Evolutionary conservation across 129 eudicot genomes (phyloP).

Genomic region (Helichrysum umbraculigerum): DNA sequence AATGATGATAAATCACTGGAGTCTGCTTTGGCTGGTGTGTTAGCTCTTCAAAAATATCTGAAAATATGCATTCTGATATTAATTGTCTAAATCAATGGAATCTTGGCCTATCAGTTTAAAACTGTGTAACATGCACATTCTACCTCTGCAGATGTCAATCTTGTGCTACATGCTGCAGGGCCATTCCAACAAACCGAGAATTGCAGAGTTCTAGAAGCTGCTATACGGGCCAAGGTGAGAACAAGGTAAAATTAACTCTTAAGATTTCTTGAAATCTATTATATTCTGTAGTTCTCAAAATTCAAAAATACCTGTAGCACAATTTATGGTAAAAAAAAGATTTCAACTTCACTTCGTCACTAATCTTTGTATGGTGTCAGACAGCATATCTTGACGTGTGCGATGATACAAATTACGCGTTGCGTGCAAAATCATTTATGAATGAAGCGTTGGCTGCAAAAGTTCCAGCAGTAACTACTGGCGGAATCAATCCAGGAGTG

Average conservation of each 20-base stretch:
- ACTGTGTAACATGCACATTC: slow-evolving; percentile 2
- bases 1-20: slow-evolving; percentile 56
- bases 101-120: background rate
- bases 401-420: slow-evolving; percentile 83
- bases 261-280: background rate
- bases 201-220: slow-evolving; percentile 92
- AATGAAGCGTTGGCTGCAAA: slow-evolving; percentile 71
- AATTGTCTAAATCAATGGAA: background rate
- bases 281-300: background rate
- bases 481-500: slow-evolving; percentile 99
- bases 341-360: slow-evolving; percentile 2
- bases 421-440: slow-evolving; percentile 73
- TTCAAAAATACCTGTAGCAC: background rate
- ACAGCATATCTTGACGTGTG: slow-evolving; percentile 94
- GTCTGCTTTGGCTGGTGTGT: slow-evolving; percentile 57
- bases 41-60: slow-evolving; percentile 1
- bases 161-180: slow-evolving; percentile 92
- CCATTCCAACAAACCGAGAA: slow-evolving; percentile 89
- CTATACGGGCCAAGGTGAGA: slow-evolving; percentile 98
- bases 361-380: slow-evolving; percentile 41
- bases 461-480: slow-evolving; percentile 92
- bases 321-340: no score
- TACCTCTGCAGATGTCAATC: slow-evolving; percentile 75
- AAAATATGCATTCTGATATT: background rate
- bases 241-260: slow-evolving; percentile 50